A percentile compares a stretch with the other conserved stretches of the same genome.
phyloP scores from a whole-genome alignment of 352 stramenopile genomes.

The Globisporangium ultimum region DNA sequence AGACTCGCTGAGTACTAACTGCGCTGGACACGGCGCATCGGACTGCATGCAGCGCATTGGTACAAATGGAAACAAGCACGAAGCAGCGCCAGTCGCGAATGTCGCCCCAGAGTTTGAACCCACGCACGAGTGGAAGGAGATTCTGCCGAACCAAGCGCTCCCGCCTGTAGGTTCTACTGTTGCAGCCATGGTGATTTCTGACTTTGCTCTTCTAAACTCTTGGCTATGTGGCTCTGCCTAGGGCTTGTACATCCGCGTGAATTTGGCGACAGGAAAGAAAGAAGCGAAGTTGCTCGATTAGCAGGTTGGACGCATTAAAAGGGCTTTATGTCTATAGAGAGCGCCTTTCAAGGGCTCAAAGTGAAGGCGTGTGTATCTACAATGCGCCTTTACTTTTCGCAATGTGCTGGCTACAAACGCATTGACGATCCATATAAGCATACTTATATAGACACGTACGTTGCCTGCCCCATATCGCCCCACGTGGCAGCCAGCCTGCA shows the following conservation, averaged over 20 bases:
- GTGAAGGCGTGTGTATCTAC: no score
- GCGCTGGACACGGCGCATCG: neutral
- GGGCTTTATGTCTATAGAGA: no score
- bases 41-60: neutral
- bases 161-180: conserved; percentile 25
- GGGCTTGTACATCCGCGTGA: conserved; percentile 59
- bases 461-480: neutral
- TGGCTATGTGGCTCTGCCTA: conserved; percentile 2
- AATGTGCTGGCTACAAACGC: no score
- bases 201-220: neutral
- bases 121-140: conserved; percentile 56
- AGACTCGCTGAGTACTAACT: conserved; percentile 8
- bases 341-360: no score
- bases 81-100: neutral
- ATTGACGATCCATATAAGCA: no score
- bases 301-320: no score
- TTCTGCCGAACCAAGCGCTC: conserved; percentile 47
- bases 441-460: no score
- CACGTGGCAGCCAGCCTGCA: neutral
- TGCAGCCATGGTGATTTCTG: neutral
- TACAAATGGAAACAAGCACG: conserved; percentile 5
- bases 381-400: no score
- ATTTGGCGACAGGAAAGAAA: conserved; percentile 54
- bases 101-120: conserved; percentile 52
- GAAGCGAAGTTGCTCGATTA: conserved; percentile 54